Base-by-base conservation (phyloP, 2,329 filamentous ascomycete species). In the Apiospora koreana region DNA sequence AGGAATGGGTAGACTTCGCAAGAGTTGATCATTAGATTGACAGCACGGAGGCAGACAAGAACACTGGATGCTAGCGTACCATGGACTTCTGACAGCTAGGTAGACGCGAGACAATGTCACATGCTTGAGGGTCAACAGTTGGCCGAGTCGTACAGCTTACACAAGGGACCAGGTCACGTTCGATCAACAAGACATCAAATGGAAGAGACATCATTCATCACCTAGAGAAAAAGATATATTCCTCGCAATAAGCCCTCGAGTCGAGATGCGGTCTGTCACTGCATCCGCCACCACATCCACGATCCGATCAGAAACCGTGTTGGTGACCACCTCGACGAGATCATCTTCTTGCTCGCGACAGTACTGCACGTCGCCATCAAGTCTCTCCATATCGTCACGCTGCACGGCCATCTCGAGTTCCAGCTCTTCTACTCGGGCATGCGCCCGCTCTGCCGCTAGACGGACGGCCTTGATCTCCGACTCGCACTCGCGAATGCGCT, bases 171-270 rank as follows among this genome's bases (percentile, higher is more conserved):
- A n/a, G n/a, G n/a, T n/a, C n/a, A n/a, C n/a, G n/a, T n/a, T n/a
- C n/a, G n/a, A n/a, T n/a, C n/a, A n/a, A n/a, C n/a, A n/a, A n/a
- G n/a, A 31, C 25, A 6, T 31, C 48, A 31, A 31, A 31, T 54
- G 28, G 48, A 54, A 28, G 3, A 54, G 25, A 54, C 25, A 16
- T 54, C 48, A 54, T 54, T 54, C 48, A 54, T 54, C 48, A 14
- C 48, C 48, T 54, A 54, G 28, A 31, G 48, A 54, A 54, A 54
- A 54, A 31, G 48, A 54, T 54, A 54, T 54, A 54, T 54, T 54
- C 48, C 48, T 31, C 14, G 48, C 48, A 3, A 54, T 18, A 28
- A 54, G 16, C 48, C 48, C 48, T 31, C 48, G 25, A 0, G 25
- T 54, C 25, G 48, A 23, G 48, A 54, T 54, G 14, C 48, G 48